Evolutionary conservation across 345 rosid species (phyloP).

Genomic region (Punica granatum): DNA sequence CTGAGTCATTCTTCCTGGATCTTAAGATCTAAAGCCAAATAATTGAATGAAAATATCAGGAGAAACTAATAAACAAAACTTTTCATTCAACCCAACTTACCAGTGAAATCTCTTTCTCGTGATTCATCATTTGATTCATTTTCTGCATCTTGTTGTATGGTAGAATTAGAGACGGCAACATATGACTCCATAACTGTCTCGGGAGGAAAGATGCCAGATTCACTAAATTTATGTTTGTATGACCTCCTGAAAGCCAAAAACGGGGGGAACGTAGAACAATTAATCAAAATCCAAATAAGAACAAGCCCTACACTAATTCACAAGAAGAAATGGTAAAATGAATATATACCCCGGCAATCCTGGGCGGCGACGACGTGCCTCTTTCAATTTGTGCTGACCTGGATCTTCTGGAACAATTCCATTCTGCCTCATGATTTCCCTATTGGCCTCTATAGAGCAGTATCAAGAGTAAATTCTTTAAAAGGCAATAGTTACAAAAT

Average conservation of each 20-base stretch:
- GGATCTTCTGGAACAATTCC: slow-evolving; percentile 30
- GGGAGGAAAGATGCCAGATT: slow-evolving; percentile 18
- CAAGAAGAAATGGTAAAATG: neutral
- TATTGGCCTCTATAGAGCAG: slow-evolving; percentile 45
- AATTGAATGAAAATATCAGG: neutral
- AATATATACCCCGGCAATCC: slow-evolving; percentile 51
- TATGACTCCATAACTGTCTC: slow-evolving; percentile 29
- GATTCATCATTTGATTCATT: slow-evolving; percentile 20
- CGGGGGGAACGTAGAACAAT: neutral
- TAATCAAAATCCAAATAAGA: slow-evolving; percentile 2
- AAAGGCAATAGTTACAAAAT: neutral
- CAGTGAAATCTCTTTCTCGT: slow-evolving; percentile 25
- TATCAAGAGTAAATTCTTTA: neutral
- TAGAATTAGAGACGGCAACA: slow-evolving; percentile 18
- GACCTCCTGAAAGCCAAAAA: slow-evolving; percentile 19
- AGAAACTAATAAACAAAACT: neutral
- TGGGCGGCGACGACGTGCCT: slow-evolving; percentile 49
- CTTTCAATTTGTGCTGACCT: slow-evolving; percentile 26
- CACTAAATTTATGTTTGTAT: slow-evolving; percentile 32
- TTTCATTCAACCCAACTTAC: slow-evolving; percentile 32
- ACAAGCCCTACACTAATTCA: neutral
- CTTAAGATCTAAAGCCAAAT: neutral
- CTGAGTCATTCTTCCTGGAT: neutral
- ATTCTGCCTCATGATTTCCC: slow-evolving; percentile 65
- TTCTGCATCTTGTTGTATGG: slow-evolving; percentile 22